phyloP scores from a whole-genome alignment of 139 green algal species.

The Chlorella sp. region DNA sequence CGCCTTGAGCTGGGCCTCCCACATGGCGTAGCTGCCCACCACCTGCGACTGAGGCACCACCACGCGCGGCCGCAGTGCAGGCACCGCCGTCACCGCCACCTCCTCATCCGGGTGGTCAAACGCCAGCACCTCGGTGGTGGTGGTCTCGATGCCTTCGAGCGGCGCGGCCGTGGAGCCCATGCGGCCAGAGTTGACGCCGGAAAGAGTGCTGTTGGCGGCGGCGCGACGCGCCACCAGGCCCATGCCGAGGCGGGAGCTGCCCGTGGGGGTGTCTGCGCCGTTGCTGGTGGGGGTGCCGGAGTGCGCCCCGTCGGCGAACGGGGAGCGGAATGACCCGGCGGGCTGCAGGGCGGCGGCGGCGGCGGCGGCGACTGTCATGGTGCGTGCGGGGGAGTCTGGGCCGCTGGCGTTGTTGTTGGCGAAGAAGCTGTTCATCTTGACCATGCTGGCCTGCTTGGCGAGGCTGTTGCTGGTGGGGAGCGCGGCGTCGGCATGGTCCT shows the following conservation, averaged over 20 bases:
- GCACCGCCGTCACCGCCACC: not conserved
- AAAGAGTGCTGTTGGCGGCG: too few species aligned
- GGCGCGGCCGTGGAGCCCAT: not conserved
- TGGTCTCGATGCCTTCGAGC: not conserved
- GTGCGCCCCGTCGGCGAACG: too few species aligned
- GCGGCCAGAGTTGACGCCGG: not conserved
- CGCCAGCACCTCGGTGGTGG: not conserved
- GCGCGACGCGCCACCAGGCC: too few species aligned
- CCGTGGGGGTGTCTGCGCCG: too few species aligned
- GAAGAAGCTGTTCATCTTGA: not conserved
- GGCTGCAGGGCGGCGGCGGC: not conserved
- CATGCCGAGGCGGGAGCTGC: too few species aligned
- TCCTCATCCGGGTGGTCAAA: not conserved
- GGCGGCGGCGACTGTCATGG: not conserved
- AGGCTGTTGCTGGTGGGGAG: not conserved
- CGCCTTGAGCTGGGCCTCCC: conserved; percentile 26
- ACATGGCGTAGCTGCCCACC: too few species aligned
- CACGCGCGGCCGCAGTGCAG: not conserved
- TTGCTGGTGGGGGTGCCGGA: too few species aligned
- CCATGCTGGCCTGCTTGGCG: not conserved
- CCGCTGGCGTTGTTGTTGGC: not conserved
- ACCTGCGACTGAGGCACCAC: too few species aligned
- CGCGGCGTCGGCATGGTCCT: not conserved
- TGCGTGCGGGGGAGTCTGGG: not conserved
- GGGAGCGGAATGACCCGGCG: not conserved